Percentiles rank a stretch among this genome's conserved stretches.
phyloP scores from a whole-genome alignment of 805 yeast species.

The Candida insectorum region DNA sequence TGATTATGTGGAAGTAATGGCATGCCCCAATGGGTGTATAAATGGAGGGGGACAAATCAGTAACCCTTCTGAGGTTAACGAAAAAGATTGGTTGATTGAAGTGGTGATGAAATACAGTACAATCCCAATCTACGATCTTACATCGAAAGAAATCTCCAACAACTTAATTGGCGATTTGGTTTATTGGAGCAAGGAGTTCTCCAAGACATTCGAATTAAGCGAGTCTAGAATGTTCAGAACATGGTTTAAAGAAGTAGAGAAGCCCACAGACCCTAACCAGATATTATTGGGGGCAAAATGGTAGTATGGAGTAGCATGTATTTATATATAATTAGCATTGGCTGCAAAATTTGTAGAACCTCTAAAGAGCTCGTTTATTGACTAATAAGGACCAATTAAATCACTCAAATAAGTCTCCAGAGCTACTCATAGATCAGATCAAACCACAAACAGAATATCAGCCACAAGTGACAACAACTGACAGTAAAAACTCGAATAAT shows the following conservation, averaged over 20 bases:
- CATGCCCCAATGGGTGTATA: constrained; percentile 96
- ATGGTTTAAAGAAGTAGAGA: constrained; percentile 48
- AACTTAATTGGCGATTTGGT: constrained; percentile 14
- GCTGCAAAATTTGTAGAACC: too few species aligned
- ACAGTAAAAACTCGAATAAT: too few species aligned
- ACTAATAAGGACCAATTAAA: too few species aligned
- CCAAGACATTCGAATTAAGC: constrained; percentile 22
- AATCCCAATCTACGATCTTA: constrained; percentile 21
- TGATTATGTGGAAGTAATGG: constrained; percentile 93
- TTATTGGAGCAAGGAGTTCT: constrained; percentile 35
- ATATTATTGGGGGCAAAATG: constrained; percentile 55
- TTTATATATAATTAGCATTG: too few species aligned
- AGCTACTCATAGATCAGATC: too few species aligned
- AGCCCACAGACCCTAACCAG: constrained; percentile 46
- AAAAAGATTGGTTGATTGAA: constrained; percentile 44
- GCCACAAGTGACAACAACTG: too few species aligned
- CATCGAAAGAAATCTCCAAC: constrained; percentile 6
- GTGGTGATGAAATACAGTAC: constrained; percentile 32
- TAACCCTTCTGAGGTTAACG: constrained; percentile 33
- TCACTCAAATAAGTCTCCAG: too few species aligned
- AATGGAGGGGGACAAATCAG: constrained; percentile 94
- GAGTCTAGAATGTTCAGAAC: constrained; percentile 42
- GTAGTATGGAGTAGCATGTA: constrained; percentile 30
- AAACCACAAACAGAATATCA: too few species aligned
- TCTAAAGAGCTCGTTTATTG: too few species aligned